Conservation (phyloP, 1,284 basidiomycete genomes). For the Stereum hirsutum region DNA sequence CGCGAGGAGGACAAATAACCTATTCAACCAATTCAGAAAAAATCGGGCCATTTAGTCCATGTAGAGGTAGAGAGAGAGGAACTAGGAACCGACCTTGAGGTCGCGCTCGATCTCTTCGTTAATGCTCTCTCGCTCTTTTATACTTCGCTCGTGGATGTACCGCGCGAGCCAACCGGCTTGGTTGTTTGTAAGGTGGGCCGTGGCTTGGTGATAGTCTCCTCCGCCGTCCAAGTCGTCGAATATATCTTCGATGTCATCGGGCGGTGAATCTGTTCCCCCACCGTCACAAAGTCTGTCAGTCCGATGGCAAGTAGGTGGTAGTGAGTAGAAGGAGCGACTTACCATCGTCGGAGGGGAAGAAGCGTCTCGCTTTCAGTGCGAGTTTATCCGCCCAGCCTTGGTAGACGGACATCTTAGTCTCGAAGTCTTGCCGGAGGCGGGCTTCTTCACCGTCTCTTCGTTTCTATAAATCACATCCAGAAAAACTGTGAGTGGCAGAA, state of each 20-base stretch:
- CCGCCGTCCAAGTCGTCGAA: conserved; percentile 58
- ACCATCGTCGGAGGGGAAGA: conserved; percentile 37
- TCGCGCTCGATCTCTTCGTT: conserved; percentile 60
- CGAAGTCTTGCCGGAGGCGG: conserved; percentile 43
- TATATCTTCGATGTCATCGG: conserved; percentile 52
- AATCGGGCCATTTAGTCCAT: not conserved
- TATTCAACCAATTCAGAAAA: conserved; percentile 19
- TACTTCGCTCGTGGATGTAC: conserved; percentile 42
- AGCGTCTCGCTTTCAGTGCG: conserved; percentile 40
- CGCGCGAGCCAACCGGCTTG: conserved; percentile 59
- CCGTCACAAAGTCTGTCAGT: not conserved
- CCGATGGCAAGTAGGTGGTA: not conserved
- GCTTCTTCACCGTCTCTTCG: conserved; percentile 44
- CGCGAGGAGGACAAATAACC: conserved; percentile 66
- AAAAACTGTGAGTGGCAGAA: not conserved
- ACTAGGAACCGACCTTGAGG: conserved; percentile 39
- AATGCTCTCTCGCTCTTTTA: conserved; percentile 40
- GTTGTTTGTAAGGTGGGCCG: conserved; percentile 25
- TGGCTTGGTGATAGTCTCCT: conserved; percentile 19
- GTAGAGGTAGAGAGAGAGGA: not conserved
- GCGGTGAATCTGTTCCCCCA: conserved; percentile 11
- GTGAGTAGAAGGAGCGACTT: conserved; percentile 10
- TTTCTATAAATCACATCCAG: conserved; percentile 28
- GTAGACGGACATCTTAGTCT: conserved; percentile 38
- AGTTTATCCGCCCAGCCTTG: conserved; percentile 48